Evolutionary conservation across 2,329 filamentous ascomycete species (phyloP), one percentile per base, ranked within the genome.

Genomic region (Decorospora gaudefroyi): DNA sequence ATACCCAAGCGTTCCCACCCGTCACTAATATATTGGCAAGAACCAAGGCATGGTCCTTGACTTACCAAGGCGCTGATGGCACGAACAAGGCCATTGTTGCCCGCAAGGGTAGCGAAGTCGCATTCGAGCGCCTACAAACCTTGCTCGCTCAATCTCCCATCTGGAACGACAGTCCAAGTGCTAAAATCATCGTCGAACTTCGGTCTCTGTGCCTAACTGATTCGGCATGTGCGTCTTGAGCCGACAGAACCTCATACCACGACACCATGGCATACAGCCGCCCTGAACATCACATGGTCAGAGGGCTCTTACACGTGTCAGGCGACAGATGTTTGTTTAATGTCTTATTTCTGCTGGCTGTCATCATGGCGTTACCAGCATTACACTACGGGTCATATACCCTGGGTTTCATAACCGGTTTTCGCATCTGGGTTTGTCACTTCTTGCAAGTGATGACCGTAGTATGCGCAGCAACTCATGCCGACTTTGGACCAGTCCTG

Each of bases 11-110:
- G 15, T 34, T 55, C 3, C 43, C 48, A 10, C 6, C 30, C n/a
- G 30, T 30, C 18, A 25, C 29, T 8, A 29, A 19, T 3, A 31
- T 51, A 4, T 18, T 59, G 7, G 33, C 26, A 15, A 28, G n/a
- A 13, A 39, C 48, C 4, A 46, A 26, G 6, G 26, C 23, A 15
- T 57, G 53, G 55, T 36, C 29, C 2, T 19, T 57, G 19, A 39
- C 39, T 4, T 59, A 48, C 21, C 17, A 44, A 22, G n/a, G 36
- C 8, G 27, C 36, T 7, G 31, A 38, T 8, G 25, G 36, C 7
- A 23, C 34, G 4, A 54, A 42, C 23, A 51, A 49, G 32, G 49
- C 45, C 2, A 28, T 39, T 3, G 9, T 50, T 13, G 32, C 31
- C 13, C 48, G 31, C 18, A 40, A 33, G 23, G 46, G 38, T 11